These are phyloP conservation scores for Tuber calosporum DNA, from an alignment of 495 filamentous ascomycete genomes.

Conservation along the genomic window DNA sequence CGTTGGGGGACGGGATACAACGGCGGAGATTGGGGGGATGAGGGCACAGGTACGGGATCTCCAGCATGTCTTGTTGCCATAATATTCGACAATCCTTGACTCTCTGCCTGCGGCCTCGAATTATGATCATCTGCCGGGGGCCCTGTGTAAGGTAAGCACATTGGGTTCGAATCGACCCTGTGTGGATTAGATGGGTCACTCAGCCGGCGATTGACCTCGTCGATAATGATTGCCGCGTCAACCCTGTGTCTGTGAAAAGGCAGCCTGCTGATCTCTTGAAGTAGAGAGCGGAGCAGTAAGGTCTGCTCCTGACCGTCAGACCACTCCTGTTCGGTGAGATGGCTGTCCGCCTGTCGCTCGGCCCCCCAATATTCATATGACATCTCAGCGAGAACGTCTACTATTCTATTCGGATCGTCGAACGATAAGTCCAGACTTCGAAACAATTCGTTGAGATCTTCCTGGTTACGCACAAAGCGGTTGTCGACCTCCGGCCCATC, in stretches of 20 bases:
- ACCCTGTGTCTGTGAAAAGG: conserved; percentile 20
- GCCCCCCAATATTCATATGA: neutral
- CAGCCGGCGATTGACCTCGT: conserved; percentile 9
- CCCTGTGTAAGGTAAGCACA: conserved; percentile 3
- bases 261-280: conserved; percentile 13
- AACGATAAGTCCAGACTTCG: conserved; percentile 14
- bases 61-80: conserved; percentile 4
- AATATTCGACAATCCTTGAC: neutral
- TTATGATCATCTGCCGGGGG: neutral
- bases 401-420: conserved; percentile 19
- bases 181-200: neutral
- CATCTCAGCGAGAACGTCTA: neutral
- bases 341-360: neutral
- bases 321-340: neutral
- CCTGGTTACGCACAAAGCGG: conserved; percentile 11
- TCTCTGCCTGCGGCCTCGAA: neutral
- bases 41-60: neutral
- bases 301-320: neutral
- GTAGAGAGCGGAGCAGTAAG: neutral
- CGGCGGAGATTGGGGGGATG: conserved; percentile 5
- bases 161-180: conserved; percentile 11
- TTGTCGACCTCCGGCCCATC: neutral
- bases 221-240: conserved; percentile 24
- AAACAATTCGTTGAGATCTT: conserved; percentile 23
- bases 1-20: neutral